Conservation (phyloP, 2,329 filamentous ascomycete genomes). For the Arthrobotrys megalospora region DNA sequence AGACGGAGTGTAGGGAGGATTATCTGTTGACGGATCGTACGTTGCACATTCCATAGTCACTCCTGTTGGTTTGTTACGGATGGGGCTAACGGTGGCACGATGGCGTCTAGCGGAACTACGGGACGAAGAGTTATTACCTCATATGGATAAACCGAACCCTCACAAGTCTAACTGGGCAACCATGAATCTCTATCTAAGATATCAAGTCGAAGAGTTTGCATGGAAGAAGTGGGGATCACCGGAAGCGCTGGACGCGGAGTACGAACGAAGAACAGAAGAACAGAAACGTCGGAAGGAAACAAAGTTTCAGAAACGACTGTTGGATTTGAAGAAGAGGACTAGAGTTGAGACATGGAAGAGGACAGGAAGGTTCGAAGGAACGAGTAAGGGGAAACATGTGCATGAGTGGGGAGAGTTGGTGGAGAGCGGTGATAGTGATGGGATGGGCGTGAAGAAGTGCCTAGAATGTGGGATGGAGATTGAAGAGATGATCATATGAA, state of each 20-base stretch:
- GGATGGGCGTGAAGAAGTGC: slow-evolving; percentile 83
- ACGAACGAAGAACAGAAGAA: slow-evolving; percentile 81
- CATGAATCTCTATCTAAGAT: slow-evolving; percentile 97
- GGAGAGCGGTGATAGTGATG: slow-evolving; percentile 72
- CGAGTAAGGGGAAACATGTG: slow-evolving; percentile 78
- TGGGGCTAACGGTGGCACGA: not conserved
- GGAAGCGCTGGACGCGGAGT: slow-evolving; percentile 89
- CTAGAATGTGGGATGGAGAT: slow-evolving; percentile 83
- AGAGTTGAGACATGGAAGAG: slow-evolving; percentile 89
- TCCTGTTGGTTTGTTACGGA: slow-evolving; percentile 31
- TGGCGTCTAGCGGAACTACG: slow-evolving; percentile 81
- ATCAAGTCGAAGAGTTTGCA: slow-evolving; percentile 94
- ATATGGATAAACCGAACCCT: slow-evolving; percentile 90
- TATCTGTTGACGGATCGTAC: slow-evolving; percentile 92
- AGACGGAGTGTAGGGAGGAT: slow-evolving; percentile 95
- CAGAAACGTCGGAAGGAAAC: slow-evolving; percentile 89
- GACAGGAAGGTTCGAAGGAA: slow-evolving; percentile 72
- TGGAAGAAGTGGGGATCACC: slow-evolving; percentile 93
- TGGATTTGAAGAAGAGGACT: slow-evolving; percentile 93
- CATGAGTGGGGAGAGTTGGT: slow-evolving; percentile 87
- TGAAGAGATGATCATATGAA: slow-evolving; percentile 79
- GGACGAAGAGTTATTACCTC: slow-evolving; percentile 87
- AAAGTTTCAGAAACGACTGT: slow-evolving; percentile 90
- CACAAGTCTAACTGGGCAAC: slow-evolving; percentile 97
- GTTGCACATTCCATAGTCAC: slow-evolving; percentile 66